Conservation (phyloP, 306 rosid species). For the Malus domestica region ASM211411v1 NC_041792.1:31401407-31401906, state of each 20-base stretch:
- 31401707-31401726: neutral
- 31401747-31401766: too few relatives aligned
- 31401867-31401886: slow-evolving; percentile 16
- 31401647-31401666: neutral
- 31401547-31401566: slow-evolving; percentile 88
- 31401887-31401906: slow-evolving; percentile 96
- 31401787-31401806: neutral
- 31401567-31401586: slow-evolving; percentile 96
- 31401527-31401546: neutral
- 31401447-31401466: neutral
- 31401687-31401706: neutral
- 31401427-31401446: neutral
- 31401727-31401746: neutral
- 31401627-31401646: slow-evolving; percentile 20
- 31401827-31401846: neutral
- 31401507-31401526: neutral
- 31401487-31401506: neutral
- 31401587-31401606: slow-evolving; percentile 99
- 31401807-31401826: neutral
- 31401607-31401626: slow-evolving; percentile 46
- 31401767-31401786: too few relatives aligned
- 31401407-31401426: slow-evolving; percentile 28
- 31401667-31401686: neutral
- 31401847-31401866: neutral
- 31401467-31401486: neutral